phyloP scores from a whole-genome alignment of 169 alveolate species.

The Neospora caninum region DNA sequence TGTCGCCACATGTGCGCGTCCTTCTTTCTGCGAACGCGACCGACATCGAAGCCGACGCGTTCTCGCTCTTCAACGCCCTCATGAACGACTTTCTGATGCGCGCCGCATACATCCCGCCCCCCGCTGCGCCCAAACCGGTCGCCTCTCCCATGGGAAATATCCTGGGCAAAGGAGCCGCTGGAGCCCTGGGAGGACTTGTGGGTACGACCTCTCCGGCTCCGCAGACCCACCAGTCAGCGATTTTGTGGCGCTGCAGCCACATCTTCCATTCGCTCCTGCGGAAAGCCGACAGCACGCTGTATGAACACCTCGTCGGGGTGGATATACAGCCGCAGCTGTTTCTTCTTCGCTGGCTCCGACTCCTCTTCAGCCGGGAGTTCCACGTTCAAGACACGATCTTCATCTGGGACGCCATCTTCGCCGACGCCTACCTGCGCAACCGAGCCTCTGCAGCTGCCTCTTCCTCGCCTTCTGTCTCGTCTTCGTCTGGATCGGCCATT shows the following conservation, averaged over 20 bases:
- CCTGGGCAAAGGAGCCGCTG: slow-evolving; percentile 9
- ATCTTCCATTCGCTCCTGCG: slow-evolving; percentile 65
- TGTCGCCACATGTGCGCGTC: slow-evolving; percentile 43
- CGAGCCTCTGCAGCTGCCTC: neutral
- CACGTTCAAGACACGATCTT: slow-evolving; percentile 78
- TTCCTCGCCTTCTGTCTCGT: neutral
- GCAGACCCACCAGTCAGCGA: slow-evolving; percentile 21
- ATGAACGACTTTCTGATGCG: slow-evolving; percentile 76
- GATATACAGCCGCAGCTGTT: slow-evolving; percentile 81
- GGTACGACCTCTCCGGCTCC: neutral
- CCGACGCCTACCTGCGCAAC: slow-evolving; percentile 66
- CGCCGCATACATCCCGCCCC: slow-evolving; percentile 57
- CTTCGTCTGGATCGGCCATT: neutral
- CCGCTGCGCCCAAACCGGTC: neutral
- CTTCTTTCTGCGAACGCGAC: slow-evolving; percentile 73
- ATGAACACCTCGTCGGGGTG: slow-evolving; percentile 76
- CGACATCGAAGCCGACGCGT: slow-evolving; percentile 79
- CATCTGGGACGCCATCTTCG: slow-evolving; percentile 85
- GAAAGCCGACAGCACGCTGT: slow-evolving; percentile 80
- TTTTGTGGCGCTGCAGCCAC: slow-evolving; percentile 55
- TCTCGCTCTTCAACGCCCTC: slow-evolving; percentile 72
- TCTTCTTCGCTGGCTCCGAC: slow-evolving; percentile 85
- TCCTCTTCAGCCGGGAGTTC: slow-evolving; percentile 84
- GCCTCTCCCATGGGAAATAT: neutral
- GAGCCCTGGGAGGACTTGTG: neutral